phyloP scores from a whole-genome alignment of 305 asterid species.

The Lippia alba region DNA sequence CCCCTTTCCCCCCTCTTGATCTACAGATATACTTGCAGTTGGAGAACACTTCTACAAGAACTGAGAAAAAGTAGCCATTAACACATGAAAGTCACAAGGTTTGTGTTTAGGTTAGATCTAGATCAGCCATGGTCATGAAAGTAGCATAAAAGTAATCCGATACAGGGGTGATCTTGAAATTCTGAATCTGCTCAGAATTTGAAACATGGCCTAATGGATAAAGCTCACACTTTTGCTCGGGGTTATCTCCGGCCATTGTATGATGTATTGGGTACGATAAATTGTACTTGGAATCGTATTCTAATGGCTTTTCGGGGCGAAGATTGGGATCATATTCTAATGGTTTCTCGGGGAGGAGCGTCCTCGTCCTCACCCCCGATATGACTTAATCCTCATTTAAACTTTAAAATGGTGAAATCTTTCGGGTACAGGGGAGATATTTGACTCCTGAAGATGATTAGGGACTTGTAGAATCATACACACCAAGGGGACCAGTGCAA shows the following conservation, averaged over 20 bases:
- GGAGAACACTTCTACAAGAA: neutral
- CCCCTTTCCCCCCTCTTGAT: too few relatives aligned
- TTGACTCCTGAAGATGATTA: slow-evolving; percentile 21
- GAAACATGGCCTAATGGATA: neutral
- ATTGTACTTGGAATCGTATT: neutral
- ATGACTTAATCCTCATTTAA: too few relatives aligned
- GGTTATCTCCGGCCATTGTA: neutral
- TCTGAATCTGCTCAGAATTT: neutral
- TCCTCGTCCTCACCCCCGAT: too few relatives aligned
- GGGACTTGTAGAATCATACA: neutral
- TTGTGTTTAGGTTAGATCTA: neutral
- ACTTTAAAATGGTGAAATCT: neutral
- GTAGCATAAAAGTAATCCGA: neutral
- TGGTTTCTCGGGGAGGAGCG: neutral
- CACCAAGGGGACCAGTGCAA: neutral
- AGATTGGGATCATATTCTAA: neutral
- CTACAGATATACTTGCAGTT: too few relatives aligned
- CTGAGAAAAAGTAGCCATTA: neutral
- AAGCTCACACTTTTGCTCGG: neutral
- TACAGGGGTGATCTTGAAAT: neutral
- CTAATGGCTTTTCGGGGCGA: neutral
- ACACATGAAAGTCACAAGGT: slow-evolving; percentile 17
- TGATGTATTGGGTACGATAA: too few relatives aligned
- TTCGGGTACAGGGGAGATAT: slow-evolving; percentile 6
- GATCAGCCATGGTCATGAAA: neutral